Conservation (phyloP, 2,329 filamentous ascomycete species). For the Verticillium albo-atrum region DNA sequence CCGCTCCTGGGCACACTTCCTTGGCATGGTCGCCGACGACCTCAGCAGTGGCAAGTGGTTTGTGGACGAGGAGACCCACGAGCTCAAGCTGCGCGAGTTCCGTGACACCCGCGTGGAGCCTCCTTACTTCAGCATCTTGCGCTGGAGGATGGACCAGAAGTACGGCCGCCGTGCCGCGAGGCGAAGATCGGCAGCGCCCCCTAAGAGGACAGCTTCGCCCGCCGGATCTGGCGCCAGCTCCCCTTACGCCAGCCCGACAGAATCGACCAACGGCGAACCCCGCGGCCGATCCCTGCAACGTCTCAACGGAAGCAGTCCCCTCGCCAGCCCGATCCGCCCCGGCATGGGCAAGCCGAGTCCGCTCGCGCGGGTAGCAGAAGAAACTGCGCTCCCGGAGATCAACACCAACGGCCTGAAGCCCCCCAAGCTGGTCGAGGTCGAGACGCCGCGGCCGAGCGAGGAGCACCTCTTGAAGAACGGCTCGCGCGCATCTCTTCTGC, state of each 20-base stretch:
- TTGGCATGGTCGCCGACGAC: slow-evolving; percentile 86
- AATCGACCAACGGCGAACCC: slow-evolving; percentile 52
- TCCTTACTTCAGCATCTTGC: slow-evolving; percentile 86
- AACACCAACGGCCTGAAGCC: slow-evolving; percentile 33
- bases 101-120: slow-evolving; percentile 86
- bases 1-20: slow-evolving; percentile 82
- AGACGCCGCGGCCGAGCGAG: slow-evolving; percentile 44
- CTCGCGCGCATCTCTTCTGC: slow-evolving; percentile 24
- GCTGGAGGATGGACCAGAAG: slow-evolving; percentile 95
- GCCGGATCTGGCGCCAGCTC: slow-evolving; percentile 46
- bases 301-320: slow-evolving; percentile 59
- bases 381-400: slow-evolving; percentile 39
- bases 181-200: slow-evolving; percentile 46
- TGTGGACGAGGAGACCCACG: slow-evolving; percentile 86
- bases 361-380: slow-evolving; percentile 71
- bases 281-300: slow-evolving; percentile 71
- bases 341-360: slow-evolving; percentile 66
- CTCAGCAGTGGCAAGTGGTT: slow-evolving; percentile 84
- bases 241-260: slow-evolving; percentile 55
- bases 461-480: slow-evolving; percentile 30
- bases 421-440: slow-evolving; percentile 51
- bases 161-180: slow-evolving; percentile 64
- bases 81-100: slow-evolving; percentile 91
- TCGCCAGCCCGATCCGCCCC: slow-evolving; percentile 60
- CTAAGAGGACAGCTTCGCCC: slow-evolving; percentile 38